Evolutionary conservation across 331 rosid species (phyloP).

Genomic region (Malus hybrid): DNA sequence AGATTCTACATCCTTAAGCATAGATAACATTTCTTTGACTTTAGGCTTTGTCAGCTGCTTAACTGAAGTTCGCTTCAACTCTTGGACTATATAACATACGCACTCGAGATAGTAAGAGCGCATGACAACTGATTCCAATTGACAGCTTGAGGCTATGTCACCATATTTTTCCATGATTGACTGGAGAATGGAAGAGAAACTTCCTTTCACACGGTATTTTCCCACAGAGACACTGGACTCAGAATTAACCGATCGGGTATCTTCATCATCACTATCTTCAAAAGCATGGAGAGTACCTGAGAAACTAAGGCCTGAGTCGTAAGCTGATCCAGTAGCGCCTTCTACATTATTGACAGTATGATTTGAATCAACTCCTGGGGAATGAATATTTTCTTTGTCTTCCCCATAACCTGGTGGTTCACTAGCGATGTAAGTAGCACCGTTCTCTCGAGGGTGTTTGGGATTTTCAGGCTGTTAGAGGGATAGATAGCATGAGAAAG

Average conservation of each 20-base stretch:
- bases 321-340: conserved; percentile 14
- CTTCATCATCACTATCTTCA: conserved; percentile 50
- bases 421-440: background rate
- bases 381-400: conserved; percentile 6
- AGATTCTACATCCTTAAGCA: conserved; percentile 83
- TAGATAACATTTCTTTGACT: conserved; percentile 53
- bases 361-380: conserved; percentile 12
- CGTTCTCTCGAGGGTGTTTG: conserved; percentile 25
- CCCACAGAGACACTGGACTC: conserved; percentile 66
- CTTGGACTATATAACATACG: conserved; percentile 75
- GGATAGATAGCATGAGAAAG: conserved; percentile 10
- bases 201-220: conserved; percentile 57
- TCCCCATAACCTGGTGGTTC: background rate
- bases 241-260: conserved; percentile 35
- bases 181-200: conserved; percentile 51
- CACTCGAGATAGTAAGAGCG: conserved; percentile 79
- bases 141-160: conserved; percentile 68
- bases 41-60: conserved; percentile 44
- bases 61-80: conserved; percentile 39
- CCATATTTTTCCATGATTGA: conserved; percentile 63
- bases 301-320: conserved; percentile 43
- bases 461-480: conserved; percentile 35
- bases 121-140: conserved; percentile 68
- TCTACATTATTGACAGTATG: conserved; percentile 15
- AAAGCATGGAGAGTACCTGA: conserved; percentile 24